A percentile compares a stretch with the other conserved stretches of the same genome.
These are phyloP conservation scores for Trametes sanguinea DNA, from an alignment of 768 basidiomycete species.

Conservation along the genomic window DNA sequence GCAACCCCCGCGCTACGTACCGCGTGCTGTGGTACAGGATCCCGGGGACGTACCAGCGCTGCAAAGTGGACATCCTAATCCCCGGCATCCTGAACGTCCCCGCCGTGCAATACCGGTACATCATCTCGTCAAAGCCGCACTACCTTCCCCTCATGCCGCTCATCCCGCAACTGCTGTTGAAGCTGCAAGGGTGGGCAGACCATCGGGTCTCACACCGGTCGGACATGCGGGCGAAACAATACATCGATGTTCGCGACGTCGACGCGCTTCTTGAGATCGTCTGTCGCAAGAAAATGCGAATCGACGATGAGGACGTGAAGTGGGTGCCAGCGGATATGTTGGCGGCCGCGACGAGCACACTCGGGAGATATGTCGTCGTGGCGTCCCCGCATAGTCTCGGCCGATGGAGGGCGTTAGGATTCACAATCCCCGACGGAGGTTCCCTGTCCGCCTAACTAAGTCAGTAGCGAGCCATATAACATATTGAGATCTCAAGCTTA, in stretches of 20 bases:
- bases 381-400: not conserved
- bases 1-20: constrained; percentile 43
- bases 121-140: constrained; percentile 14
- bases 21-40: constrained; percentile 42
- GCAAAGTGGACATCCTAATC: constrained; percentile 38
- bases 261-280: constrained; percentile 43
- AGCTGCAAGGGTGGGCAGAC: constrained; percentile 38
- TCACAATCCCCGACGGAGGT: not conserved
- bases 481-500: not conserved
- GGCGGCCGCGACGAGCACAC: not conserved
- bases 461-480: not conserved
- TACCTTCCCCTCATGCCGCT: constrained; percentile 35
- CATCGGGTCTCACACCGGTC: constrained; percentile 33
- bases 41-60: constrained; percentile 12
- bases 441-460: not conserved
- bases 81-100: constrained; percentile 35
- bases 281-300: not conserved
- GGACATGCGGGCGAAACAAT: constrained; percentile 41
- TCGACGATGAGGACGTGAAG: not conserved
- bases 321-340: constrained; percentile 14
- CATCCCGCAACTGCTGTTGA: constrained; percentile 34
- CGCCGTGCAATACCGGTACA: constrained; percentile 16
- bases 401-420: not conserved
- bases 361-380: not conserved
- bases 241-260: constrained; percentile 45